Evolutionary conservation across 768 basidiomycete species (phyloP).

Genomic region (Rossbeevera mucosa): DNA sequence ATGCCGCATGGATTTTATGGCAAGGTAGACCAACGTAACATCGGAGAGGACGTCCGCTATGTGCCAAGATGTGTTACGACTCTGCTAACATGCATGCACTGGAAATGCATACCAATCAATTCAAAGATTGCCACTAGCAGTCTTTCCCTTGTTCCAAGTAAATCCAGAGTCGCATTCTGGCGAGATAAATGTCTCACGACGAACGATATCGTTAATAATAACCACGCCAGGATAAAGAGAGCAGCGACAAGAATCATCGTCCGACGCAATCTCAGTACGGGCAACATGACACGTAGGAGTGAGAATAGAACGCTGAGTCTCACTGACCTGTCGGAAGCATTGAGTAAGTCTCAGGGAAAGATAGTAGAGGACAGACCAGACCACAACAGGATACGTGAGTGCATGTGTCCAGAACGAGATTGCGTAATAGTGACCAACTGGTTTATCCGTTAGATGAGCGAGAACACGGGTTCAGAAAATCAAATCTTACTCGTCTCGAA

Average conservation of each 20-base stretch:
- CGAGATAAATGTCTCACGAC: not conserved
- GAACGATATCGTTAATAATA: conserved; percentile 3
- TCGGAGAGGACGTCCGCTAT: conserved; percentile 22
- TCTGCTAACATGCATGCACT: not conserved
- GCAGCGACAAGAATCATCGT: conserved; percentile 1
- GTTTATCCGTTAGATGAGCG: not conserved
- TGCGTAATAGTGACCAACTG: conserved; percentile 4
- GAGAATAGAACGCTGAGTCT: conserved; percentile 15
- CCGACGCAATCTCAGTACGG: conserved; percentile 6
- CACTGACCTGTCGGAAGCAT: conserved; percentile 5
- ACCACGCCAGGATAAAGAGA: conserved; percentile 14
- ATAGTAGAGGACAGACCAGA: conserved; percentile 11
- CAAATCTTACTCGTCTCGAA: conserved; percentile 2
- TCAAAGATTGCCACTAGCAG: conserved; percentile 8
- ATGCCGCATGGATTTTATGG: conserved; percentile 5
- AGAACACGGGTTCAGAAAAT: not conserved
- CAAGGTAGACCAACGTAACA: conserved; percentile 7
- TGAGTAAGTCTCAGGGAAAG: not conserved
- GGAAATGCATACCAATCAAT: conserved; percentile 9
- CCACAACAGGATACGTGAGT: conserved; percentile 5
- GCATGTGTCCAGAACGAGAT: conserved; percentile 9
- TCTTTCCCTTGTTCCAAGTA: not conserved
- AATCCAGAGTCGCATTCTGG: not conserved
- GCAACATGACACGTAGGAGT: conserved; percentile 7
- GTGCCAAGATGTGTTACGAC: not conserved